Evolutionary conservation across 768 basidiomycete species (phyloP).

Genomic region (Auriscalpium vulgare): DNA sequence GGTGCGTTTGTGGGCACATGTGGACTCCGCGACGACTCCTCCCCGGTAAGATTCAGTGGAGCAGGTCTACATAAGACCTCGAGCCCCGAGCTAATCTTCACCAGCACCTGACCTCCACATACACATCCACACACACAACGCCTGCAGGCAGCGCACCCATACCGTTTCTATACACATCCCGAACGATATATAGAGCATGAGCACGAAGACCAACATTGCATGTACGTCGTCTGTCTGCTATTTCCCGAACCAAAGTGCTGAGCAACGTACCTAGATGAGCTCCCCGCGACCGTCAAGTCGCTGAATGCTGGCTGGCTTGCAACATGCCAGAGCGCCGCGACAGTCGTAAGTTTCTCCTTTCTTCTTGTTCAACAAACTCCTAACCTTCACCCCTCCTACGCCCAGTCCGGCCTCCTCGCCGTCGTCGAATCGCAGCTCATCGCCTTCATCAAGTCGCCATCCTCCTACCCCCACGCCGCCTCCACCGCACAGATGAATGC

Average conservation of each 20-base stretch:
- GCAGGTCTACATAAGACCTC: not conserved
- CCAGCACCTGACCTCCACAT: no score
- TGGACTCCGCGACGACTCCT: no score
- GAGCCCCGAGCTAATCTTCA: not conserved
- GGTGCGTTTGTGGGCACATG: no score
- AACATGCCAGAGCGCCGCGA: conserved; percentile 7
- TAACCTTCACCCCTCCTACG: not conserved
- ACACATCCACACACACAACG: no score
- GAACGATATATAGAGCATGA: not conserved
- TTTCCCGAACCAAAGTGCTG: not conserved
- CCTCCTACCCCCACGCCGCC: not conserved
- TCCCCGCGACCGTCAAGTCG: conserved; percentile 11
- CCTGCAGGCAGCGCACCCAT: not conserved
- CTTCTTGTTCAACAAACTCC: not conserved
- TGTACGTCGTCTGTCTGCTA: conserved; percentile 1
- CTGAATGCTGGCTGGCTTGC: conserved; percentile 11
- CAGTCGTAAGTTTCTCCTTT: not conserved
- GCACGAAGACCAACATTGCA: conserved; percentile 8
- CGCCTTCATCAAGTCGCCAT: conserved; percentile 2
- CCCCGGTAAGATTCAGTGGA: not conserved
- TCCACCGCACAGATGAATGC: not conserved
- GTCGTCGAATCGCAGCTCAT: conserved; percentile 11
- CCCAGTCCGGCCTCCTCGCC: conserved; percentile 9
- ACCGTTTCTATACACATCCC: not conserved
- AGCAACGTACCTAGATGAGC: conserved; percentile 4